Evolutionary conservation across 768 basidiomycete species (phyloP), one percentile per base, ranked within the genome.

Genomic region (Mycena capillaripes): DNA sequence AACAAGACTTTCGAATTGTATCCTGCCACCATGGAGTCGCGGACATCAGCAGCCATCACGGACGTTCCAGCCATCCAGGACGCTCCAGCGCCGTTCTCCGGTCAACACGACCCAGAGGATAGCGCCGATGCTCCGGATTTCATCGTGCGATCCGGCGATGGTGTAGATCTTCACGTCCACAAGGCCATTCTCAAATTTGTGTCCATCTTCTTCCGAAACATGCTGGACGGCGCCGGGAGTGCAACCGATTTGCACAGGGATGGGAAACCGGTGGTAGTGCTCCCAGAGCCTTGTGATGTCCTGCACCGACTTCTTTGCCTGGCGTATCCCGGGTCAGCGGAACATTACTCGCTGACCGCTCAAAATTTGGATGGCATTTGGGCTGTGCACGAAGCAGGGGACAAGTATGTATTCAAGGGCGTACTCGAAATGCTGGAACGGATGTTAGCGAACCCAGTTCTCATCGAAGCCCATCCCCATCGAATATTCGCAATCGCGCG

Each of bases 231-330:
- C 3, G 30, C 29, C 19, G 23, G 17, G 25, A 36, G 17, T 5
- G n/a, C 7, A 50, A n/a, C 23, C 19, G 55, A 53, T 23, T 19
- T 58, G 3, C n/a, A 5, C 3, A 19, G 56, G 11, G 66, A 67
- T 23, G 55, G 56, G 32, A 67, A 67, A 29, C 27, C 42, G 6
- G 66, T 67, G 5, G 55, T 67, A 5, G 11, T 25, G 1, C 29
- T 58, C 12, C 16, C 42, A 1, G 66, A 67, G 30, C 29, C 56
- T 1, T 12, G n/a, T 6, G 34, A 17, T 19, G 44, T 67, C 6
- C 19, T 67, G 21, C 27, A 67, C 66, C 40, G 29, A 46, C 53
- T 67, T 42, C 66, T 67, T 23, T 67, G 40, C 23, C 19, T 57
- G 14, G 66, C 53, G 14, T 67, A 67, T 46, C 66, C 66, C 5